phyloP scores from a whole-genome alignment of 345 rosid species.

The Salix exigua region DNA sequence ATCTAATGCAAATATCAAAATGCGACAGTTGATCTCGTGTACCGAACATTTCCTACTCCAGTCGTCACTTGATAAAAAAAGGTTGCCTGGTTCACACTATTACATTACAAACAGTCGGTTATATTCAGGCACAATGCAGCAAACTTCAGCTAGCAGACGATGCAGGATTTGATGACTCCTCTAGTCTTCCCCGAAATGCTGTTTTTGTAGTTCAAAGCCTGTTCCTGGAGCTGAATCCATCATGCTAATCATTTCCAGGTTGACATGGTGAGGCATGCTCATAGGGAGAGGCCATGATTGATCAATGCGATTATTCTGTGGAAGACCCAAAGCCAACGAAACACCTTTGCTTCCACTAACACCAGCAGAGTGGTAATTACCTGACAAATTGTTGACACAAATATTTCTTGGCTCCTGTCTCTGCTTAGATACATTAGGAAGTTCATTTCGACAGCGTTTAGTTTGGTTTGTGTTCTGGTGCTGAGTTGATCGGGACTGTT shows the following conservation, averaged over 20 bases:
- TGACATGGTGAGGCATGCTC: neutral
- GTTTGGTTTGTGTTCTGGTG: conserved; percentile 10
- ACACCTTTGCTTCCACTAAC: conserved; percentile 13
- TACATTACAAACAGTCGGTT: neutral
- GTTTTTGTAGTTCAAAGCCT: neutral
- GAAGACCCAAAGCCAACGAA: conserved; percentile 25
- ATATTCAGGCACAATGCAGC: neutral
- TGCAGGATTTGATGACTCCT: too few species aligned
- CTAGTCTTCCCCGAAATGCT: neutral
- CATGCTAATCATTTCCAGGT: conserved; percentile 7
- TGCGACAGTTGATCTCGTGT: neutral
- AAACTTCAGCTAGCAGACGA: neutral
- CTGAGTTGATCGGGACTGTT: neutral
- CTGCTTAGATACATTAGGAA: neutral
- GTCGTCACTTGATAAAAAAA: neutral
- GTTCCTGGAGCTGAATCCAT: neutral
- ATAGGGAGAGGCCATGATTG: conserved; percentile 7
- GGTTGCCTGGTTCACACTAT: neutral
- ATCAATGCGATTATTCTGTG: conserved; percentile 18
- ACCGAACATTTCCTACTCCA: neutral
- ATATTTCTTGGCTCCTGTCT: neutral
- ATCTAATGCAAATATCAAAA: neutral
- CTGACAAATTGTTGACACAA: conserved; percentile 2
- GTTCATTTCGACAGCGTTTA: conserved; percentile 1
- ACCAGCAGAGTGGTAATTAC: neutral